phyloP scores from a whole-genome alignment of 352 stramenopile genomes.

The Phytophthora nicotianae region DNA sequence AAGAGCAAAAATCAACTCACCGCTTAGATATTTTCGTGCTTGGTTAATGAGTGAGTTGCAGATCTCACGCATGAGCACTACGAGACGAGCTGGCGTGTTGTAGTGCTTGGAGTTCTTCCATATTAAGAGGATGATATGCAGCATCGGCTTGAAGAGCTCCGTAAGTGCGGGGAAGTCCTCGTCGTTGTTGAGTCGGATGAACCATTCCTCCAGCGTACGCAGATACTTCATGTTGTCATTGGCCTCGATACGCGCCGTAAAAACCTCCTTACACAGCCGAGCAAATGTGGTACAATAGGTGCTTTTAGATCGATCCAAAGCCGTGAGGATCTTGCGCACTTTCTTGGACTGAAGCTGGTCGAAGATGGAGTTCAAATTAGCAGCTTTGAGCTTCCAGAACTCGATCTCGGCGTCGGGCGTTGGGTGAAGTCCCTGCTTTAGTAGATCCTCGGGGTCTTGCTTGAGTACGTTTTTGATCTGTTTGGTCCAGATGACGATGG shows the following conservation, averaged over 20 bases:
- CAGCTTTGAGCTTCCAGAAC: conserved; percentile 98
- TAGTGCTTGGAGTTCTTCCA: conserved; percentile 99
- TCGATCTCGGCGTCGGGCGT: conserved; percentile 97
- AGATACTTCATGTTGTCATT: conserved; percentile 99
- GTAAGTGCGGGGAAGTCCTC: conserved; percentile 94
- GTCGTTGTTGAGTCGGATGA: conserved; percentile 95
- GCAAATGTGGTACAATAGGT: conserved; percentile 98
- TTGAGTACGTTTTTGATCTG: conserved; percentile 99
- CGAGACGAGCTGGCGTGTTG: conserved; percentile 96
- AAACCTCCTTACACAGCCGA: conserved; percentile 97
- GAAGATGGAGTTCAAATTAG: conserved; percentile 96
- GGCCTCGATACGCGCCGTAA: conserved; percentile 95
- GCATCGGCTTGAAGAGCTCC: conserved; percentile 97
- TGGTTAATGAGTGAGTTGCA: conserved; percentile 98
- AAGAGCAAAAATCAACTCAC: conserved; percentile 95
- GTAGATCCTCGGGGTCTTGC: conserved; percentile 95
- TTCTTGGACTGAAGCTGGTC: conserved; percentile 94
- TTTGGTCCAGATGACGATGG: conserved; percentile 99
- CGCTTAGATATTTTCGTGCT: conserved; percentile 92
- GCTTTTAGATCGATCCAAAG: conserved; percentile 95
- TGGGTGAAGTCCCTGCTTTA: conserved; percentile 97
- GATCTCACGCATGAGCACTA: conserved; percentile 98
- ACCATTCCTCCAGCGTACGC: conserved; percentile 96
- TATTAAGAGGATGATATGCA: conserved; percentile 98
- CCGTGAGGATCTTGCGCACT: conserved; percentile 94